Percentiles rank a stretch among this genome's conserved stretches.
Conservation (phyloP, 2,329 filamentous ascomycete species). For the Exophiala oligosperma region DNA sequence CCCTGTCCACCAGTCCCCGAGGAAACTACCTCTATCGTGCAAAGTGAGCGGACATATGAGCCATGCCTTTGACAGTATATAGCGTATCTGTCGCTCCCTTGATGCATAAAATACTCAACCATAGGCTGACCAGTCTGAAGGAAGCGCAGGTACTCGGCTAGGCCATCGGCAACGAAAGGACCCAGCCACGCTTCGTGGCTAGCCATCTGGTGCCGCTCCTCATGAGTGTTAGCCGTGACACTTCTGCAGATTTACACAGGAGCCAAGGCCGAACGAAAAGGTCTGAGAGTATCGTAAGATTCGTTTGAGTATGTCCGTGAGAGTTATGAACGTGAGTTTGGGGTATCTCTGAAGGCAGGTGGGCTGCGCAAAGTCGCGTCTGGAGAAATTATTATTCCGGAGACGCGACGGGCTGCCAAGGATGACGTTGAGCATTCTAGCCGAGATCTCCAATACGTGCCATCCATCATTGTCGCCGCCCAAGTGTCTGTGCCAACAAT, state of each 20-base stretch:
- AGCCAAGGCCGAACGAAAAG: no score
- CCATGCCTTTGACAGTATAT: no score
- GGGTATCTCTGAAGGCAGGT: background rate
- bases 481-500: no score
- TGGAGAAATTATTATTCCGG: background rate
- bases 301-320: no score
- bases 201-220: background rate
- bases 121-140: background rate
- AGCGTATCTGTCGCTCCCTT: no score
- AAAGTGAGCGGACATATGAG: background rate
- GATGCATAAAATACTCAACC: background rate
- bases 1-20: no score
- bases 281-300: no score
- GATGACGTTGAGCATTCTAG: background rate
- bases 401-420: background rate
- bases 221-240: background rate
- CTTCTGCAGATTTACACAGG: no score
- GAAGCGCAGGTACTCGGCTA: constrained; percentile 4
- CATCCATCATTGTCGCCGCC: no score
- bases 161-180: constrained; percentile 3
- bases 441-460: no score
- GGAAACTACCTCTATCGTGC: background rate
- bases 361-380: background rate
- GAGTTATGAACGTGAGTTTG: no score
- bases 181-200: constrained; percentile 13